Evolutionary conservation across 176 grass and related monocot genomes (phyloP), one percentile per base, ranked within the genome.

Genomic region (Chrysopogon serrulatus): DNA sequence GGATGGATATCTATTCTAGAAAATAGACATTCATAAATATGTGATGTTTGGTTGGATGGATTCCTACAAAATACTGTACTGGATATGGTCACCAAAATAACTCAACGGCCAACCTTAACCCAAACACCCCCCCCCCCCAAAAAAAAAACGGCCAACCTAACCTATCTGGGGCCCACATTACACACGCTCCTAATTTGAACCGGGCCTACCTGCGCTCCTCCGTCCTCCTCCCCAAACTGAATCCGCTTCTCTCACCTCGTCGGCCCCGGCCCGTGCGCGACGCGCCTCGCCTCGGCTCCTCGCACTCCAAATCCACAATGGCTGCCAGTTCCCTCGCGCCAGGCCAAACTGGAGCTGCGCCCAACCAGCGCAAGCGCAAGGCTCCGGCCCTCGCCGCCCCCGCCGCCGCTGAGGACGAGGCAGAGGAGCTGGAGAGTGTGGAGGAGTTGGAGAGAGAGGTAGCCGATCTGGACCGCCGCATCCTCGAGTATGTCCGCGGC

Each of bases 401-500:
- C n/a, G 27, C 83, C 8, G 36, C 40, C 4, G 87, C 32, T 10
- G 80, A 86, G 73, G 74, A 53, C 41, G 68, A 82, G 1, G 77
- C n/a, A n/a, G 92, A 39, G 68, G 80, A 83, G 76, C 6, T 17
- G 41, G 13, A 27, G 69, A 72, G 69, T 26, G 54, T 86, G 5
- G 60, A 88, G 45, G 86, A 90, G 48, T 77, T 97, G 75, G 84
- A 92, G 79, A 73, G 75, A n/a, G 65, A 84, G 87, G 28, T 97
- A 24, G 73, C 73, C 48, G 87, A 90, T 84, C 83, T 97, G 78
- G 88, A 76, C 69, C 54, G 82, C 47, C 88, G 79, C 56, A 53
- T 94, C 71, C 85, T 93, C 30, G 91, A 94, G 56, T 67, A 75
- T 27, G 69, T 87, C 62, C 73, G 83, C 10, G 56, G 79, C 16